phyloP scores from a whole-genome alignment of 2,329 filamentous ascomycete species.

The Fulvia fulva region DNA sequence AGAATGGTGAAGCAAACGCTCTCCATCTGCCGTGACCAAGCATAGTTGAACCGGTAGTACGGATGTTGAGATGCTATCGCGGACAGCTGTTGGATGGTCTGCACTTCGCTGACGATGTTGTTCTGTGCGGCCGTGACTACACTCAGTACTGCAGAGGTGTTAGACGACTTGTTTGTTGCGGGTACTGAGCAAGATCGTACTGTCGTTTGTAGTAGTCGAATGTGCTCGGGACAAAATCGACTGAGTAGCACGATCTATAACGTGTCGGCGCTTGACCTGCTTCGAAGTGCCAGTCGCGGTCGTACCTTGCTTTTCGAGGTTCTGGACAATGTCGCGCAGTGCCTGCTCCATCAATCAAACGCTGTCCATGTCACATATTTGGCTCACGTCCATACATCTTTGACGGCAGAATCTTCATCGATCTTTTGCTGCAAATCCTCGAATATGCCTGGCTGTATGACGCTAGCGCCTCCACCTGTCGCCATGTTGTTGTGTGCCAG shows the following conservation, averaged over 20 bases:
- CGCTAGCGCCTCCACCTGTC: conserved; percentile 31
- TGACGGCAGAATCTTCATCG: conserved; percentile 77
- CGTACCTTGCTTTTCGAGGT: conserved; percentile 60
- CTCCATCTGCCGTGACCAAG: conserved; percentile 82
- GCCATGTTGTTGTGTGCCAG: conserved; percentile 7
- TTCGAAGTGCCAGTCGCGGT: neutral
- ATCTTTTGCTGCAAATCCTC: conserved; percentile 82
- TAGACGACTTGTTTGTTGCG: neutral
- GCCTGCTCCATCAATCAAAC: conserved; percentile 44
- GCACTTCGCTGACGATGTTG: conserved; percentile 67
- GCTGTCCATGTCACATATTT: neutral
- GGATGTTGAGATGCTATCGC: conserved; percentile 76
- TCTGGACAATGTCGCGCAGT: conserved; percentile 74
- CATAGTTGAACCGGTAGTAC: conserved; percentile 95
- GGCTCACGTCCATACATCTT: conserved; percentile 56
- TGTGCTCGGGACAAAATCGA: conserved; percentile 85
- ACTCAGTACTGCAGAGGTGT: conserved; percentile 52
- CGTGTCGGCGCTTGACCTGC: neutral
- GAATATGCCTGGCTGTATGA: conserved; percentile 58
- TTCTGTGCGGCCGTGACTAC: conserved; percentile 67
- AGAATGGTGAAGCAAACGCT: conserved; percentile 62
- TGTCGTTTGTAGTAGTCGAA: conserved; percentile 67
- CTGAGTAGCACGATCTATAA: conserved; percentile 66
- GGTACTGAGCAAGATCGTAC: conserved; percentile 44
- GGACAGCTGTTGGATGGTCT: conserved; percentile 66